Evolutionary conservation across 2,329 filamentous ascomycete genomes (phyloP).

Genomic region (Lachnellula hyalina): DNA sequence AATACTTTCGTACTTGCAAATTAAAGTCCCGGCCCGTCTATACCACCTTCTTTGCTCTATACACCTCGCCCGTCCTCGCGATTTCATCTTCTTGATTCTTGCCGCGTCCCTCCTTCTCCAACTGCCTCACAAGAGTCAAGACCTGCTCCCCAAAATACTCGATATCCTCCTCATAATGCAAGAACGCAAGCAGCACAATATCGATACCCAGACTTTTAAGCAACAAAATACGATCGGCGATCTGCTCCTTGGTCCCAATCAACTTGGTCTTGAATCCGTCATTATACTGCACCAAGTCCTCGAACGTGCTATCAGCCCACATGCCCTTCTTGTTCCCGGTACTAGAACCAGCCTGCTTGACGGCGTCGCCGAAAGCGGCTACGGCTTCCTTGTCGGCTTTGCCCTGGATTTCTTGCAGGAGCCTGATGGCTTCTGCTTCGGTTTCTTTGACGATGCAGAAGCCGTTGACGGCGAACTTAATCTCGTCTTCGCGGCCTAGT

Average conservation of each 20-base stretch:
- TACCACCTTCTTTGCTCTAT: constrained; percentile 25
- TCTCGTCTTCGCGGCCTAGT: constrained; percentile 38
- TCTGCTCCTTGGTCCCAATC: constrained; percentile 47
- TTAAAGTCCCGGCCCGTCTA: neutral
- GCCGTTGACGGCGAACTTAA: constrained; percentile 45
- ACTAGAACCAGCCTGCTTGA: constrained; percentile 44
- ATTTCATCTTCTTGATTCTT: constrained; percentile 44
- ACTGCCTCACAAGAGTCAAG: constrained; percentile 41
- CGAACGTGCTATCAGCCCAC: constrained; percentile 47
- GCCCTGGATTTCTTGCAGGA: constrained; percentile 47
- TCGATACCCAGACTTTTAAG: constrained; percentile 41
- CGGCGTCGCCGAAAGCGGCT: constrained; percentile 43
- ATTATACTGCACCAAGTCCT: constrained; percentile 50
- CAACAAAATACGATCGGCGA: constrained; percentile 44
- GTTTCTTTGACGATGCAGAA: constrained; percentile 47
- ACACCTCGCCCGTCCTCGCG: constrained; percentile 42
- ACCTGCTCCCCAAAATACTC: constrained; percentile 43
- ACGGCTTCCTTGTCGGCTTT: constrained; percentile 47
- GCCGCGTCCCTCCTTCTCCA: constrained; percentile 43
- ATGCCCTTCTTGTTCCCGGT: constrained; percentile 45
- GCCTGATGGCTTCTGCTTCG: constrained; percentile 44
- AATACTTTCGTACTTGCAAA: neutral
- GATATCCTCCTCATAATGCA: constrained; percentile 50
- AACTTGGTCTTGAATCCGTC: constrained; percentile 52
- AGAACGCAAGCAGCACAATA: constrained; percentile 42